Evolutionary conservation across 306 rosid genomes (phyloP).

Genomic region (Corylus heterophylla): DNA sequence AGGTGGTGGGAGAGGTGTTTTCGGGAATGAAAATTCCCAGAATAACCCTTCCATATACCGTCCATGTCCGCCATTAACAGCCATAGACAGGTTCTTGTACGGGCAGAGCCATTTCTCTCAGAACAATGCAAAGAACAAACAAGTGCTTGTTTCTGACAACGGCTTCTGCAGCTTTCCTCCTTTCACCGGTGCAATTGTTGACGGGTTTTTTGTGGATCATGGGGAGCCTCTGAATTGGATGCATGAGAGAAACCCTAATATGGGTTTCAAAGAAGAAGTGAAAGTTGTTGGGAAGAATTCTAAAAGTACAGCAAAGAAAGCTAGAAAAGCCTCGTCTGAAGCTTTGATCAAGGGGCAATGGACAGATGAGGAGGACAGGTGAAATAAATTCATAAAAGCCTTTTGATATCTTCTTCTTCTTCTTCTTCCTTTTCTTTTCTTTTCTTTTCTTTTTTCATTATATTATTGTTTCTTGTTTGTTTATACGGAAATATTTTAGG

Average conservation of each 20-base stretch:
- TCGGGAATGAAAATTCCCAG: constrained; percentile 16
- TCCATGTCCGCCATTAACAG: constrained; percentile 53
- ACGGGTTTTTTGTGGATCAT: constrained; percentile 17
- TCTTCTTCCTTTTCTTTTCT: not conserved
- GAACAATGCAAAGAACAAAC: constrained; percentile 24
- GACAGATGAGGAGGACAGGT: constrained; percentile 93
- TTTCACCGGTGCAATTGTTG: constrained; percentile 33
- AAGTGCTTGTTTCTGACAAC: constrained; percentile 9
- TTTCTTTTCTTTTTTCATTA: not conserved
- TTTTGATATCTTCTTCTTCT: not conserved
- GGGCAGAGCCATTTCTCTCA: constrained; percentile 32
- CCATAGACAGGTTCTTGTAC: constrained; percentile 71
- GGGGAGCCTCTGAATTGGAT: constrained; percentile 38
- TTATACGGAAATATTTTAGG: not conserved
- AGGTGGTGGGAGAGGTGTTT: constrained; percentile 8
- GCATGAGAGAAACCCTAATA: constrained; percentile 18
- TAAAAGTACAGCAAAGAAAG: constrained; percentile 40
- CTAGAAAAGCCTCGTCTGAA: constrained; percentile 34
- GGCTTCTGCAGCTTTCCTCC: constrained; percentile 10
- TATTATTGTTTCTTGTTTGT: not conserved
- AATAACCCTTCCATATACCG: constrained; percentile 2
- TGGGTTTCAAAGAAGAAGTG: constrained; percentile 24
- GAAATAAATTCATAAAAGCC: not conserved
- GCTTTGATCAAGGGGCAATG: constrained; percentile 81
- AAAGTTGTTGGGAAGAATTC: constrained; percentile 15